Percentiles rank a stretch among this genome's conserved stretches.
phyloP scores from a whole-genome alignment of 257 asterid species.

The Scutellaria baicalensis region DNA sequence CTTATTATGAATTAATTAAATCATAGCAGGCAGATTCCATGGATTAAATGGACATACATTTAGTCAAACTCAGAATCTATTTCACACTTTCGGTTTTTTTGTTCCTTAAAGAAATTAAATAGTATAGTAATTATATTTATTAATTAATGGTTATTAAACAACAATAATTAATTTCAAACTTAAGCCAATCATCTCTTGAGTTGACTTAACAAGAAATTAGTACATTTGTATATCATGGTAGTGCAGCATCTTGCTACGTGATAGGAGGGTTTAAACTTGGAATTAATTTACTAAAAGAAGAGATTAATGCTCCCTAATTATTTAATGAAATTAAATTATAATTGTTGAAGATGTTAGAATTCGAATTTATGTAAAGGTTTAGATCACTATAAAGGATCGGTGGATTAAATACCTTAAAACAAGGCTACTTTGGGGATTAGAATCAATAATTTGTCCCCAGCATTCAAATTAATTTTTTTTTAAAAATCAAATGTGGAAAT shows the following conservation, averaged over 20 bases:
- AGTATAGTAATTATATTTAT: neutral
- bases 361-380: slow-evolving; percentile 2
- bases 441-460: neutral
- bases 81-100: slow-evolving; percentile 7
- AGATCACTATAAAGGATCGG: neutral
- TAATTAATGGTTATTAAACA: neutral
- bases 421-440: neutral
- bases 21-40: slow-evolving; percentile 12
- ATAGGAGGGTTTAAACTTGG: neutral
- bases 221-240: neutral
- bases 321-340: neutral
- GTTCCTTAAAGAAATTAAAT: too few relatives aligned
- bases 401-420: neutral
- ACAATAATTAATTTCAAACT: neutral
- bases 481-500: too few relatives aligned
- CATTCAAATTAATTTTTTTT: too few relatives aligned
- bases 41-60: slow-evolving; percentile 1
- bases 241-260: slow-evolving; percentile 22
- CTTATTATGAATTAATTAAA: slow-evolving; percentile 4
- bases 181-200: slow-evolving; percentile 18
- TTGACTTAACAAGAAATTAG: slow-evolving; percentile 21
- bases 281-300: neutral
- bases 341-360: neutral
- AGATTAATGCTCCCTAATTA: neutral
- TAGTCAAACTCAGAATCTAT: slow-evolving; percentile 51